These are phyloP conservation scores for Penicillium steckii DNA, from an alignment of 495 filamentous ascomycete species.

Conservation along the genomic window DNA sequence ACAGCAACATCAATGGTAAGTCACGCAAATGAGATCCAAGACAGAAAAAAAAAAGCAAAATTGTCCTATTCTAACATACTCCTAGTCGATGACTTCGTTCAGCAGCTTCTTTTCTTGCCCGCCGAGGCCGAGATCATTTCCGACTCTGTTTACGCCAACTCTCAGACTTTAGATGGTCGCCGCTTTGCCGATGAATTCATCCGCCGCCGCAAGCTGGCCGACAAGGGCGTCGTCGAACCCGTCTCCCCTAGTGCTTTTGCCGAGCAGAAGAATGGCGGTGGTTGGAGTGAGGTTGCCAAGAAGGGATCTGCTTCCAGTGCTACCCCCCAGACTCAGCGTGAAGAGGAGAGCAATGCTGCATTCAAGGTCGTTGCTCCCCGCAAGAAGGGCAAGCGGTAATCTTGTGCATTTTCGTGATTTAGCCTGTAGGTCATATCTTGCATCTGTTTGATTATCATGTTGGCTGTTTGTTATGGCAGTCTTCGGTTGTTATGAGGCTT, in stretches of 20 bases:
- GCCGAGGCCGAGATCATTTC: constrained; percentile 77
- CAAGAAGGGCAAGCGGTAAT: constrained; percentile 84
- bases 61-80: constrained; percentile 20
- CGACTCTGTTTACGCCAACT: constrained; percentile 82
- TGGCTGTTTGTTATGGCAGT: background rate
- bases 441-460: background rate
- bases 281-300: constrained; percentile 98
- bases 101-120: constrained; percentile 70
- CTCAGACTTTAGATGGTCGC: constrained; percentile 81
- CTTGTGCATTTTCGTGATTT: constrained; percentile 8
- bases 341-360: constrained; percentile 56
- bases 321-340: constrained; percentile 42
- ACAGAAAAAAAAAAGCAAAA: background rate
- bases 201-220: constrained; percentile 85
- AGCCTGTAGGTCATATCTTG: background rate
- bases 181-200: constrained; percentile 95
- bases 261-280: constrained; percentile 55
- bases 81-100: constrained; percentile 78
- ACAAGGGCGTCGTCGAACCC: constrained; percentile 74
- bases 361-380: constrained; percentile 90
- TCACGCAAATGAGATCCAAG: background rate
- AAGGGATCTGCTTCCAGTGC: constrained; percentile 54
- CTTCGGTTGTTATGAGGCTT: too few relatives aligned
- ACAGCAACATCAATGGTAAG: constrained; percentile 58
- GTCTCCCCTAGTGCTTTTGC: constrained; percentile 43